A percentile compares a stretch with the other conserved stretches of the same genome.
Conservation (phyloP, 1,284 basidiomycete species). For the Anthracocystis panici-leucophaei region DNA sequence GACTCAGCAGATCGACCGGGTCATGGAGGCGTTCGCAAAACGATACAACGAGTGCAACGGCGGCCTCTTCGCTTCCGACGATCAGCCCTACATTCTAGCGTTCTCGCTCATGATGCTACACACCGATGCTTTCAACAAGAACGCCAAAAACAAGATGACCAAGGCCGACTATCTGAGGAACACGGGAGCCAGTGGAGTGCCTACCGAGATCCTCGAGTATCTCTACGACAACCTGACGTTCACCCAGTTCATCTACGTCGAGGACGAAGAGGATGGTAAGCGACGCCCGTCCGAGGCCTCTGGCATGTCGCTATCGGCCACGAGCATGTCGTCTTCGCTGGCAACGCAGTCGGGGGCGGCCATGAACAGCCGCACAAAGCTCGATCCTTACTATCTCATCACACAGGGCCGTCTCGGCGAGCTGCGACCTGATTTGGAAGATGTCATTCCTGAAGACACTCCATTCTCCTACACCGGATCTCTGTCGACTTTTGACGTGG, state of each 20-base stretch:
- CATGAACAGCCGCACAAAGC: conserved; percentile 73
- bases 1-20: conserved; percentile 97
- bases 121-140: conserved; percentile 97
- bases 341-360: conserved; percentile 14
- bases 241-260: conserved; percentile 92
- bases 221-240: conserved; percentile 97
- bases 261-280: conserved; percentile 73
- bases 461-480: conserved; percentile 59
- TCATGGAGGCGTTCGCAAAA: conserved; percentile 92
- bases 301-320: conserved; percentile 6
- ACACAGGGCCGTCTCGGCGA: conserved; percentile 79
- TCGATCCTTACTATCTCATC: conserved; percentile 93
- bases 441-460: conserved; percentile 54
- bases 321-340: conserved; percentile 21
- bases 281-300: conserved; percentile 40
- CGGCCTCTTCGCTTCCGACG: conserved; percentile 77
- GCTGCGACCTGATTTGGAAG: conserved; percentile 72
- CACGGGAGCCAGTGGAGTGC: conserved; percentile 79
- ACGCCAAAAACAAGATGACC: conserved; percentile 94
- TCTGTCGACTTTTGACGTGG: conserved; percentile 37
- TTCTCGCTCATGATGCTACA: conserved; percentile 99
- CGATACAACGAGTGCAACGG: conserved; percentile 88
- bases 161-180: conserved; percentile 69
- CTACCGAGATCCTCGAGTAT: conserved; percentile 87
- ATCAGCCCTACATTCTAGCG: conserved; percentile 94